These are phyloP conservation scores for Macadamia tetraphylla DNA, from an alignment of 164 flowering plant genomes.

Conservation along the genomic window DNA sequence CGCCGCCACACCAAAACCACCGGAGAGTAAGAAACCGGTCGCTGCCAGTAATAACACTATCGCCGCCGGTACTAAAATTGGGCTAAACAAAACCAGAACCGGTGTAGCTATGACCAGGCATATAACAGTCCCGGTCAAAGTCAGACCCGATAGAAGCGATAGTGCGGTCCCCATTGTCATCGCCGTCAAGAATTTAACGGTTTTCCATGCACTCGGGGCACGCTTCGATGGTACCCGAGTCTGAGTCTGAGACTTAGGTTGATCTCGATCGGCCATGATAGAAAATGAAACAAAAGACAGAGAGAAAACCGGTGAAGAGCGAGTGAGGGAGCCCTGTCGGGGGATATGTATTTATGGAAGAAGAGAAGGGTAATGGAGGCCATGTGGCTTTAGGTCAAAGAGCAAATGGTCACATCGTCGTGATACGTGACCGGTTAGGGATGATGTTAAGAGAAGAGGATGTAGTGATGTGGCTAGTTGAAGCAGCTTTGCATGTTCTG, in stretches of 20 bases:
- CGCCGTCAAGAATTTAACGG: constrained; percentile 38
- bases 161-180: constrained; percentile 27
- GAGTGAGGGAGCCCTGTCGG: neutral
- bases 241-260: constrained; percentile 12
- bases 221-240: constrained; percentile 5
- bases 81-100: constrained; percentile 44
- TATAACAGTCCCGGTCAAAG: constrained; percentile 40
- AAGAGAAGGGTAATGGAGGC: neutral
- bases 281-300: neutral
- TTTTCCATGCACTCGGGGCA: constrained; percentile 20
- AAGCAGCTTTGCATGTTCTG: neutral
- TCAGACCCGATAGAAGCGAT: constrained; percentile 37
- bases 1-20: constrained; percentile 46
- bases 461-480: neutral
- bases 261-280: constrained; percentile 14
- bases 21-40: constrained; percentile 45
- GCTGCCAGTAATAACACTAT: constrained; percentile 21
- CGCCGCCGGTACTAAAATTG: constrained; percentile 48
- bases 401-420: neutral
- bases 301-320: neutral
- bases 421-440: constrained; percentile 10
- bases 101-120: constrained; percentile 42
- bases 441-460: neutral
- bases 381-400: neutral
- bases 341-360: neutral